A percentile compares a stretch with the other conserved stretches of the same genome.
Evolutionary conservation across 2,329 filamentous ascomycete genomes (phyloP).

Genomic region (Zymoseptoria brevis): DNA sequence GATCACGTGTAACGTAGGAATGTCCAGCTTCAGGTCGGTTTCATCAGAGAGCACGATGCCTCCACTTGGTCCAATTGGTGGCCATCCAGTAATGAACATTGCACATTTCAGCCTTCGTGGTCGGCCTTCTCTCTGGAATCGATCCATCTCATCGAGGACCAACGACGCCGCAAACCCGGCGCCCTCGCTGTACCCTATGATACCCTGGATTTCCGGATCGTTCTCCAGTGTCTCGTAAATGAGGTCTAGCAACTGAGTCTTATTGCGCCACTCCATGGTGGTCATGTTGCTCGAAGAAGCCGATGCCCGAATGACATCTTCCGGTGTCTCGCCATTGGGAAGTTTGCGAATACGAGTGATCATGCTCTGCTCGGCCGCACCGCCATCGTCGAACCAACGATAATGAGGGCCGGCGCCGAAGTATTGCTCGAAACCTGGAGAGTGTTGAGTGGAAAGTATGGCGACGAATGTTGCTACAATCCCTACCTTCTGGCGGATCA

Average conservation of each 20-base stretch:
- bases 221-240: conserved; percentile 41
- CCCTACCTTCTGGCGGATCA: conserved; percentile 44
- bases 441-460: conserved; percentile 37
- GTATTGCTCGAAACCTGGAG: conserved; percentile 49
- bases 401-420: conserved; percentile 50
- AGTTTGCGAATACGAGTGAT: conserved; percentile 48
- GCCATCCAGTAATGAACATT: conserved; percentile 44
- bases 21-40: conserved; percentile 32
- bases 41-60: conserved; percentile 35
- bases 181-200: conserved; percentile 56
- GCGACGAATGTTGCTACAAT: not conserved
- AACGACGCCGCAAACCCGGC: conserved; percentile 49
- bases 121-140: conserved; percentile 30
- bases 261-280: conserved; percentile 39
- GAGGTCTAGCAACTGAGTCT: conserved; percentile 23
- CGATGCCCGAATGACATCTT: conserved; percentile 32
- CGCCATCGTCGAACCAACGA: conserved; percentile 46
- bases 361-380: conserved; percentile 36
- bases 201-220: conserved; percentile 43
- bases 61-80: conserved; percentile 30
- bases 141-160: conserved; percentile 44
- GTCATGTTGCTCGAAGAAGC: conserved; percentile 35
- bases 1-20: conserved; percentile 37
- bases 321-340: conserved; percentile 44
- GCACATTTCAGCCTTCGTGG: conserved; percentile 38